phyloP scores from a whole-genome alignment of 805 yeast species.

The Yarrowia hollandica region DNA sequence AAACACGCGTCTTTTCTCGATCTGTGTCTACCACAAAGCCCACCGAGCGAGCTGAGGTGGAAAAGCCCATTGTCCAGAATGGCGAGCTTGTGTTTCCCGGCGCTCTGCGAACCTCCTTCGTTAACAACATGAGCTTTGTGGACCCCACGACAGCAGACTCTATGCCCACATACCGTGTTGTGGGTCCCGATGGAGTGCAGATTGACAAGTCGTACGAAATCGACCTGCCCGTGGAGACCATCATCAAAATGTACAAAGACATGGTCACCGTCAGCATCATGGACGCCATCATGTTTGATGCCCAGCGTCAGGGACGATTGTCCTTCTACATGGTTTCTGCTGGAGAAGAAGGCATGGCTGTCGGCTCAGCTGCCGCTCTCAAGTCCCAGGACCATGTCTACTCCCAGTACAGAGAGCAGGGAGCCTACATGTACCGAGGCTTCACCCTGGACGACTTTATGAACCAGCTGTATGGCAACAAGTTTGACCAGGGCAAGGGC shows the following conservation, averaged over 20 bases:
- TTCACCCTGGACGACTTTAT: constrained; percentile 39
- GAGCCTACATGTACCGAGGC: constrained; percentile 40
- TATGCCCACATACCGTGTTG: constrained; percentile 38
- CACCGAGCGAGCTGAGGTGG: neutral
- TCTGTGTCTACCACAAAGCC: neutral
- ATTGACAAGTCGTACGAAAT: constrained; percentile 36
- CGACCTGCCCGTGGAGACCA: constrained; percentile 35
- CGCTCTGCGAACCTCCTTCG: constrained; percentile 8
- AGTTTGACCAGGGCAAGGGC: constrained; percentile 39
- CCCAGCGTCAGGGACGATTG: constrained; percentile 43
- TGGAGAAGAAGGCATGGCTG: constrained; percentile 43
- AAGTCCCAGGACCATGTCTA: constrained; percentile 39
- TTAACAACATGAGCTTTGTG: constrained; percentile 16
- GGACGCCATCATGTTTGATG: constrained; percentile 42
- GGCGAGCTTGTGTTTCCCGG: constrained; percentile 21
- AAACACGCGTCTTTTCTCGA: too few species aligned
- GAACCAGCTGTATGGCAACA: constrained; percentile 40
- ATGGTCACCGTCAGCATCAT: constrained; percentile 40
- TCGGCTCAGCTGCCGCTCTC: constrained; percentile 42
- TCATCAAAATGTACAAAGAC: constrained; percentile 39
- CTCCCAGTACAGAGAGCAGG: constrained; percentile 42
- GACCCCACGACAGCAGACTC: constrained; percentile 32
- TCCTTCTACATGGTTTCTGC: constrained; percentile 43
- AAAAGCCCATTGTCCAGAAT: constrained; percentile 3
- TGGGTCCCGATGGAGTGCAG: constrained; percentile 38